Conservation (phyloP, 2,329 filamentous ascomycete species). For the Colletotrichum lini region DNA sequence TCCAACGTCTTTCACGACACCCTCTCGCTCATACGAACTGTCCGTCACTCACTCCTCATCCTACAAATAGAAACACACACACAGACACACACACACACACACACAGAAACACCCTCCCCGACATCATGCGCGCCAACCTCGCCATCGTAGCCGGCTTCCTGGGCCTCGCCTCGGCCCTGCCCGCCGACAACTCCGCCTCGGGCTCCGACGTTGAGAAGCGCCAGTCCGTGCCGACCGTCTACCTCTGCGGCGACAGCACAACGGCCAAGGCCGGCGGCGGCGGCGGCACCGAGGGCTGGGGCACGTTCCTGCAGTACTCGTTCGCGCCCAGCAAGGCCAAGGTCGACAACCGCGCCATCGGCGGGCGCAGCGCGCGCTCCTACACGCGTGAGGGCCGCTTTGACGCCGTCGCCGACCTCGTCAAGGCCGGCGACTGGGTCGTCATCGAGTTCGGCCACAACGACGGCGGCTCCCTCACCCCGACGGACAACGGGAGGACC, state of each 20-base stretch:
- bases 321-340: conserved; percentile 61
- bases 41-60: conserved; percentile 5
- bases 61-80: no score
- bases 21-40: neutral
- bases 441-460: conserved; percentile 83
- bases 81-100: no score
- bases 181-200: conserved; percentile 41
- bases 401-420: conserved; percentile 64
- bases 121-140: conserved; percentile 32
- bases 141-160: conserved; percentile 27
- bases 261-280: conserved; percentile 67
- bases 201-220: conserved; percentile 28
- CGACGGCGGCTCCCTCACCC: conserved; percentile 71
- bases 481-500: conserved; percentile 72
- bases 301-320: conserved; percentile 67
- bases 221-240: conserved; percentile 56
- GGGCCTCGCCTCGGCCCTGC: conserved; percentile 37
- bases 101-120: neutral
- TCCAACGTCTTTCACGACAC: conserved; percentile 2
- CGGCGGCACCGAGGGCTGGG: conserved; percentile 71
- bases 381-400: conserved; percentile 78
- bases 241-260: conserved; percentile 73
- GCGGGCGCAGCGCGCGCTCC: conserved; percentile 76
- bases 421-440: conserved; percentile 74
- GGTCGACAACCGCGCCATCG: conserved; percentile 72